Evolutionary conservation across 192 early-diverging fungal species (phyloP), one percentile per base, ranked within the genome.

Genomic region (Rhizophagus sp.): DNA sequence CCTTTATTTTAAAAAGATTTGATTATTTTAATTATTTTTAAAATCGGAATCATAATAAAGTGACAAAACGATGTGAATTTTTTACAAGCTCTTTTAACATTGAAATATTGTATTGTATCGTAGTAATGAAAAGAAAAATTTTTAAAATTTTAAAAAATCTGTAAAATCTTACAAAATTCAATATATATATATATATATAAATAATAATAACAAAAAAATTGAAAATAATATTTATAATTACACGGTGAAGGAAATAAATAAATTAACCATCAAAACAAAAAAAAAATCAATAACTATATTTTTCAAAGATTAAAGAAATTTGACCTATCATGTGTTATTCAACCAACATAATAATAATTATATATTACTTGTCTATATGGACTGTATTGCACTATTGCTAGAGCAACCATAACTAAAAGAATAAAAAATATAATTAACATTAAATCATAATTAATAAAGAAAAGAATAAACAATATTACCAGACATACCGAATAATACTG

Each of bases 401-500:
- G 25, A n/a, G 68, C 68, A 44, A 70, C 33, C 68, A 70, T 70
- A 30, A 70, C 68, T 70, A 70, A 70, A 30, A 70, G 33, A 70
- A 44, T 22, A 12, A 10, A 70, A 70, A 36, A 36, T 36, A 36
- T 36, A 2, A 70, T 17, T 5, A 22, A 3, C 6, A 70, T 41
- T 34, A 22, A 41, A 24, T 66, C 1, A 24, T 41, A 39, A 70
- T 1, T 39, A 41, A 8, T 4, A 39, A 10, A 7, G n/a, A n/a
- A 34, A 70, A 22, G 41, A 30, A 77, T 47, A 66, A 65, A 63
- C 30, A 47, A 12, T 12, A 1, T 47, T 44, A n/a, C 12, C 19
- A 62, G 22, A 79, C 78, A 41, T 49, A 85, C 81, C 82, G 22
- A 88, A 76, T 61, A 90, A 69, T 8, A 88, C 75, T 19, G 89